These are phyloP conservation scores for Rubia balearica DNA, from an alignment of 305 asterid species.

Conservation along the genomic window DNA sequence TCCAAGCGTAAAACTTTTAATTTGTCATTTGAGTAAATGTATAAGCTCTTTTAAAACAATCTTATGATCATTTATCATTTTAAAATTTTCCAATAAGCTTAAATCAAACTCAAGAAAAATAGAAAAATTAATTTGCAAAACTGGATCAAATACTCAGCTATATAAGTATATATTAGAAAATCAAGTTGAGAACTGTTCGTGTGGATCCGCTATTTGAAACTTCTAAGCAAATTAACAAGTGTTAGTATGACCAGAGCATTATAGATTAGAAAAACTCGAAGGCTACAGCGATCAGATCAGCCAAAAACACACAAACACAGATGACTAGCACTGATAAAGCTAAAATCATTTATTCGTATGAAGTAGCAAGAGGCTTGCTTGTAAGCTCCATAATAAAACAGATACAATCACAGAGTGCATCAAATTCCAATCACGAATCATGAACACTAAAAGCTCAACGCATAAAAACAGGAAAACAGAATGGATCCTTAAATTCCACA, in stretches of 20 bases:
- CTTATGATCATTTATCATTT: not conserved
- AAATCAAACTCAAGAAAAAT: not conserved
- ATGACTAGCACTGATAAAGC: not conserved
- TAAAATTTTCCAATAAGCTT: not conserved
- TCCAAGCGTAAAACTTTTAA: no score
- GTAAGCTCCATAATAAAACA: not conserved
- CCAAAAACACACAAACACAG: not conserved
- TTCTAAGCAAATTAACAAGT: not conserved
- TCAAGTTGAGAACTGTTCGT: not conserved
- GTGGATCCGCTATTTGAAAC: not conserved
- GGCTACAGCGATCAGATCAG: not conserved
- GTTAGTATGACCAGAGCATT: not conserved
- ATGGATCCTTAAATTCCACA: conserved; percentile 2
- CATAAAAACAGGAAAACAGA: conserved; percentile 4
- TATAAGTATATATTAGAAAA: no score
- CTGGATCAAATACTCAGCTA: not conserved
- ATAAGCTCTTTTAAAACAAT: no score
- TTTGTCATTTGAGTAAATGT: no score
- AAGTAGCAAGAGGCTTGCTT: not conserved
- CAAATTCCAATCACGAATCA: not conserved
- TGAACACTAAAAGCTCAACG: not conserved
- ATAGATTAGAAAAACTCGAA: not conserved
- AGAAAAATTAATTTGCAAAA: not conserved
- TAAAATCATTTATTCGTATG: not conserved
- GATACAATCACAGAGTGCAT: not conserved